phyloP scores from a whole-genome alignment of 192 early-diverging fungal species.

The Backusella luteola region DNA sequence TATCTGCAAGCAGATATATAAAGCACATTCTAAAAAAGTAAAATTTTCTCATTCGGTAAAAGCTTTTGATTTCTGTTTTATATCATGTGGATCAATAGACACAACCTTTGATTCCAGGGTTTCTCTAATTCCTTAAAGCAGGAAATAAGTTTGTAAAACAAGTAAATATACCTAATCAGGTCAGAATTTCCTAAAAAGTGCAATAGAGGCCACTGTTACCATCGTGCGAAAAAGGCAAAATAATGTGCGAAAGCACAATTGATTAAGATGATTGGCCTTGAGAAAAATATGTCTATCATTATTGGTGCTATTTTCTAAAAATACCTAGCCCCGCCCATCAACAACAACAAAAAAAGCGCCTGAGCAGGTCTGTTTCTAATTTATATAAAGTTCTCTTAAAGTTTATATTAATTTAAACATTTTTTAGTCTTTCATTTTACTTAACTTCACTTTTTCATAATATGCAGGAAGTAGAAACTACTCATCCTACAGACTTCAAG shows the following conservation, averaged over 20 bases:
- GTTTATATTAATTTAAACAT: neutral
- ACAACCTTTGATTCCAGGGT: neutral
- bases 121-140: slow-evolving; percentile 2
- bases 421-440: neutral
- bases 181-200: slow-evolving; percentile 7
- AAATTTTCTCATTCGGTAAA: neutral
- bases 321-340: slow-evolving; percentile 4
- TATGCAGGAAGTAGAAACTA: neutral
- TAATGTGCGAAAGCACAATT: neutral
- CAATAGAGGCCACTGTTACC: neutral
- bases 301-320: slow-evolving; percentile 6
- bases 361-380: neutral
- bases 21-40: neutral
- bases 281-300: neutral
- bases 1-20: neutral
- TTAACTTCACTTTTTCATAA: neutral
- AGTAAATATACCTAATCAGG: slow-evolving; percentile 2
- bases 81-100: slow-evolving; percentile 1
- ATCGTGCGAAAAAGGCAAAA: slow-evolving; percentile 15
- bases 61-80: neutral
- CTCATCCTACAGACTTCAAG: neutral
- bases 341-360: neutral
- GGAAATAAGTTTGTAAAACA: slow-evolving; percentile 1
- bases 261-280: neutral
- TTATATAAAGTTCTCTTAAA: neutral